These are phyloP conservation scores for Recurvomyces mirabilis DNA, from an alignment of 495 filamentous ascomycete genomes.

Conservation along the genomic window DNA sequence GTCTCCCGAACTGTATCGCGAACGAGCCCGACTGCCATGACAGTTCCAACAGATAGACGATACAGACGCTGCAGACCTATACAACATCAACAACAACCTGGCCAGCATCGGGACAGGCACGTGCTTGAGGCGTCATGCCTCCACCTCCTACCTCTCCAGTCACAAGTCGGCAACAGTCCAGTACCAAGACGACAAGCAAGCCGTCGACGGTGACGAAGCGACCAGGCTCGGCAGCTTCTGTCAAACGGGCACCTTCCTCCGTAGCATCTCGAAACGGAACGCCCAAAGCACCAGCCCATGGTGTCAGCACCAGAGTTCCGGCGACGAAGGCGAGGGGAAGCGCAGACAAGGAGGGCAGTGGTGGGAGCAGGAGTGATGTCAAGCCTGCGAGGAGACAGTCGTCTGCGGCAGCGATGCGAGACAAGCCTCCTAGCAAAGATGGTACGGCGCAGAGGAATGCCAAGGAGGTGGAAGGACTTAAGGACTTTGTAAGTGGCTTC, in stretches of 20 bases:
- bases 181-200: too few species aligned
- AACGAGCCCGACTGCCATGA: too few species aligned
- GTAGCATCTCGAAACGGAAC: neutral
- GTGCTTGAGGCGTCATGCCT: too few species aligned
- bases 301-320: neutral
- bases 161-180: too few species aligned
- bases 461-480: slow-evolving; percentile 24
- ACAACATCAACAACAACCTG: too few species aligned
- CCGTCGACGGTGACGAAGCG: neutral
- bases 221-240: slow-evolving; percentile 5
- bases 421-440: slow-evolving; percentile 21
- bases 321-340: neutral
- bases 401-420: slow-evolving; percentile 1
- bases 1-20: too few species aligned
- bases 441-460: slow-evolving; percentile 18
- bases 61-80: too few species aligned
- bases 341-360: slow-evolving; percentile 10
- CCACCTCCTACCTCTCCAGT: too few species aligned
- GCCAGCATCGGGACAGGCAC: too few species aligned
- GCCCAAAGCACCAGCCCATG: neutral
- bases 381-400: slow-evolving; percentile 7
- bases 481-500: slow-evolving; percentile 18
- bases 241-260: neutral
- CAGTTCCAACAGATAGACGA: too few species aligned
- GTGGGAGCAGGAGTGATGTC: neutral